Percentiles rank a stretch among this genome's conserved stretches.
Evolutionary conservation across 371 early-diverging fungal species (phyloP).

Genomic region (Haplosporangium sp.): DNA sequence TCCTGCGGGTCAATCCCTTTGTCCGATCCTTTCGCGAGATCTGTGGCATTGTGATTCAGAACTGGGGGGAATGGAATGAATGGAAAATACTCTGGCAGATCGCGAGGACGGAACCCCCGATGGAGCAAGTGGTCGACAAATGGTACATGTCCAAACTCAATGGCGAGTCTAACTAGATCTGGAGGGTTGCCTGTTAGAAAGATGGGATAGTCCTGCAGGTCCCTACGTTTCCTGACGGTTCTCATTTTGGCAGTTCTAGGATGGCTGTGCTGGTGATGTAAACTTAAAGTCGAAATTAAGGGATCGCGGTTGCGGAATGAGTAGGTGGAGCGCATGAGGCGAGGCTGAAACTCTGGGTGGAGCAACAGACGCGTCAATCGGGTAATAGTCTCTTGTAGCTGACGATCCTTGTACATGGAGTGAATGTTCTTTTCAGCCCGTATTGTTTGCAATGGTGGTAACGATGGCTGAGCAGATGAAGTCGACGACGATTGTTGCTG

Average conservation of each 20-base stretch:
- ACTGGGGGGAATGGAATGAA: slow-evolving; percentile 21
- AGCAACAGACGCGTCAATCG: slow-evolving; percentile 28
- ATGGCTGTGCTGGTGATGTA: not conserved
- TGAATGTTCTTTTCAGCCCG: slow-evolving; percentile 17
- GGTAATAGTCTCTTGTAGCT: slow-evolving; percentile 29
- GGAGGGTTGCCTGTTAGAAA: slow-evolving; percentile 53
- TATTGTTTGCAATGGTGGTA: not conserved
- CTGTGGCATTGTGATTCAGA: not conserved
- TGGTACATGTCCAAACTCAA: slow-evolving; percentile 51
- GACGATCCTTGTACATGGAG: slow-evolving; percentile 23
- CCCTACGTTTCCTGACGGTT: slow-evolving; percentile 35
- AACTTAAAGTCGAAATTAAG: too few relatives aligned
- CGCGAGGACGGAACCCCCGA: slow-evolving; percentile 49
- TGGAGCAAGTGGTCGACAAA: slow-evolving; percentile 46
- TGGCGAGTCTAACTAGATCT: slow-evolving; percentile 43
- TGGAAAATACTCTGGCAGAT: slow-evolving; percentile 42
- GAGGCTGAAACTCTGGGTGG: slow-evolving; percentile 52
- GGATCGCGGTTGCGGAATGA: slow-evolving; percentile 33
- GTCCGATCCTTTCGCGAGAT: not conserved
- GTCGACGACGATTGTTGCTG: not conserved
- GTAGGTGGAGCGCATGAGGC: slow-evolving; percentile 46
- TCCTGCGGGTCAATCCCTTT: not conserved
- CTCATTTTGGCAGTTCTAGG: not conserved
- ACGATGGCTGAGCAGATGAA: not conserved
- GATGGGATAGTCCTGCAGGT: slow-evolving; percentile 48